Evolutionary conservation across 2,329 filamentous ascomycete genomes (phyloP).

Genomic region (Sphaceloma murrayae): DNA sequence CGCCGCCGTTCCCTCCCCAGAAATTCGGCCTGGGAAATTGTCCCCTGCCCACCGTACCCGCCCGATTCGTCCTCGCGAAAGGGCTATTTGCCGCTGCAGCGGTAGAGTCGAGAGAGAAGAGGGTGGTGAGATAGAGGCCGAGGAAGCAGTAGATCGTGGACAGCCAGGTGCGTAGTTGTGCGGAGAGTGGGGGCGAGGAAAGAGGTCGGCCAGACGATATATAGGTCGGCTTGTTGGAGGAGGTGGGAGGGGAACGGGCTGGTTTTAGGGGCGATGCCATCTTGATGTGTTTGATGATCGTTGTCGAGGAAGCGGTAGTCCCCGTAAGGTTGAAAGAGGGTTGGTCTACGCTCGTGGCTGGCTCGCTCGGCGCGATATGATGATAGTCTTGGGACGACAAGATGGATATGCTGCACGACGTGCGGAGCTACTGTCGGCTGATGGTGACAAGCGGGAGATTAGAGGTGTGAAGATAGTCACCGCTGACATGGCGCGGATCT

Average conservation of each 20-base stretch:
- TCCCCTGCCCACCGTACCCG: constrained; percentile 6
- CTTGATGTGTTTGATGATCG: not conserved
- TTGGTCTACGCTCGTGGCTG: too few species aligned
- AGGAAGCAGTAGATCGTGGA: constrained; percentile 39
- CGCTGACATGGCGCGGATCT: too few species aligned
- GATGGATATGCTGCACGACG: too few species aligned
- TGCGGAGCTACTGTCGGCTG: too few species aligned
- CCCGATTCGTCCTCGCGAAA: constrained; percentile 35
- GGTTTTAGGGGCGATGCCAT: too few species aligned
- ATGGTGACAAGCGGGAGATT: too few species aligned
- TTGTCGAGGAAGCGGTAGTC: not conserved
- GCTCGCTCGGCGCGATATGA: too few species aligned
- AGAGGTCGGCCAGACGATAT: constrained; percentile 14
- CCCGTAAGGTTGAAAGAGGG: too few species aligned
- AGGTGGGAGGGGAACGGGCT: not conserved
- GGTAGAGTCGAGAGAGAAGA: constrained; percentile 42
- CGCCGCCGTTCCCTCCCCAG: constrained; percentile 22
- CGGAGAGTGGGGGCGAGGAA: constrained; percentile 33
- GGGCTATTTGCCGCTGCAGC: constrained; percentile 36
- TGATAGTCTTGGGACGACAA: too few species aligned
- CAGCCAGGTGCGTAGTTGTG: constrained; percentile 34
- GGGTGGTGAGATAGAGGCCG: constrained; percentile 40
- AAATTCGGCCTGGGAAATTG: constrained; percentile 15
- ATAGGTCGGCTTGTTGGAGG: constrained; percentile 5
- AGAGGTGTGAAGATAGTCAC: too few species aligned